phyloP scores from a whole-genome alignment of 495 filamentous ascomycete genomes.

The Xylaria palmicola region DNA sequence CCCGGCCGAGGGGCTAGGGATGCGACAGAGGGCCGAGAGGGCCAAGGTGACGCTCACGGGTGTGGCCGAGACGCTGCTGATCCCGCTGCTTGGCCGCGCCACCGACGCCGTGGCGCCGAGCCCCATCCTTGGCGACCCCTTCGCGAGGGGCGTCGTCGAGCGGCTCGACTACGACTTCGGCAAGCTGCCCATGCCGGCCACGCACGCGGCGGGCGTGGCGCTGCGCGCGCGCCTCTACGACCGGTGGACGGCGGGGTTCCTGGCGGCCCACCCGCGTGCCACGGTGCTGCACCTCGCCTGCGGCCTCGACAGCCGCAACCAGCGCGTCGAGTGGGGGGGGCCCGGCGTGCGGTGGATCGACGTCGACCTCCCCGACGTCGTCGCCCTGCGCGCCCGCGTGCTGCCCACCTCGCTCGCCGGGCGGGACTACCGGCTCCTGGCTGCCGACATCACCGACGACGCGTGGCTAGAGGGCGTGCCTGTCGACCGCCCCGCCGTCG shows the following conservation, averaged over 20 bases:
- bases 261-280: background rate
- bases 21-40: slow-evolving; percentile 1
- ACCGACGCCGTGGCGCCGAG: background rate
- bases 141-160: slow-evolving; percentile 9
- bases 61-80: slow-evolving; percentile 14
- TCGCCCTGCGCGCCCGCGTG: slow-evolving; percentile 11
- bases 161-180: slow-evolving; percentile 17
- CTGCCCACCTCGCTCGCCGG: slow-evolving; percentile 3
- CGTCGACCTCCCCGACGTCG: slow-evolving; percentile 17
- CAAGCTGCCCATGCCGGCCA: slow-evolving; percentile 8
- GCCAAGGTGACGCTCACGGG: slow-evolving; percentile 4
- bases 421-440: slow-evolving; percentile 13
- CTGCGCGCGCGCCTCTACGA: slow-evolving; percentile 14
- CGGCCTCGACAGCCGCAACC: slow-evolving; percentile 16
- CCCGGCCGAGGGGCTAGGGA: background rate
- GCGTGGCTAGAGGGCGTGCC: slow-evolving; percentile 11
- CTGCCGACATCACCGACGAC: slow-evolving; percentile 1
- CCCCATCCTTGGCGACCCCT: slow-evolving; percentile 13
- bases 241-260: slow-evolving; percentile 11
- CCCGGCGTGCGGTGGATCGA: slow-evolving; percentile 12
- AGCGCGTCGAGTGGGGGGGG: slow-evolving; percentile 10
- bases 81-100: slow-evolving; percentile 10
- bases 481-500: background rate
- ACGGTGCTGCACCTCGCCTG: slow-evolving; percentile 17
- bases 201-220: slow-evolving; percentile 1